A percentile compares a stretch with the other conserved stretches of the same genome.
Evolutionary conservation across 2,329 filamentous ascomycete species (phyloP).

Genomic region (Septoria petroselini): DNA sequence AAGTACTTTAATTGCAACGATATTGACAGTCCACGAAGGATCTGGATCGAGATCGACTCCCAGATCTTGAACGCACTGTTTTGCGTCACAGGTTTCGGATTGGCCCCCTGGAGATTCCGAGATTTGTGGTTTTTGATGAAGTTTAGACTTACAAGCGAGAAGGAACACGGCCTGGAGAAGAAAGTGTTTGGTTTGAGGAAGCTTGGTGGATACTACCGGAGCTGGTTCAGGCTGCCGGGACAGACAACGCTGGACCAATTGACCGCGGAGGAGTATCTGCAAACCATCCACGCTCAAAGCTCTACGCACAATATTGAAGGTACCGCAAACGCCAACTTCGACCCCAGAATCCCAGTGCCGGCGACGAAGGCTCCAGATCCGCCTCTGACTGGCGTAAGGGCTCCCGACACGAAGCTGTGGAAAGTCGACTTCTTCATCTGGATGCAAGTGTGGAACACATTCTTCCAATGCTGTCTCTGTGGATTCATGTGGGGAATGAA

Average conservation of each 20-base stretch:
- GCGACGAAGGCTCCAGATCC: conserved; percentile 60
- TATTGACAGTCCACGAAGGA: conserved; percentile 63
- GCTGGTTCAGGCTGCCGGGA: conserved; percentile 71
- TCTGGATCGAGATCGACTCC: conserved; percentile 81
- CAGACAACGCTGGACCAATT: conserved; percentile 56
- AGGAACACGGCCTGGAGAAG: conserved; percentile 24
- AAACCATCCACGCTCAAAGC: not conserved
- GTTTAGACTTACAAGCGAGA: conserved; percentile 52
- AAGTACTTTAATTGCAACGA: conserved; percentile 35
- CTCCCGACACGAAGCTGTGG: conserved; percentile 65
- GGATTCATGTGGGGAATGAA: conserved; percentile 65
- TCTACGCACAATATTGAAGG: not conserved
- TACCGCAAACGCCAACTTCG: conserved; percentile 33
- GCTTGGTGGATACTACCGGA: conserved; percentile 69
- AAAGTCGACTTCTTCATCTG: conserved; percentile 77
- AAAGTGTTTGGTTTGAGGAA: conserved; percentile 59
- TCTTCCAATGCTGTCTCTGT: conserved; percentile 69
- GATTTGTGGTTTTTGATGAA: conserved; percentile 71
- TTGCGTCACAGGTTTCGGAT: conserved; percentile 80
- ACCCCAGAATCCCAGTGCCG: conserved; percentile 60
- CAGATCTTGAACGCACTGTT: conserved; percentile 82
- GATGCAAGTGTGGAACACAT: conserved; percentile 74
- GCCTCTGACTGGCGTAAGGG: conserved; percentile 69
- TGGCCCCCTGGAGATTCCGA: conserved; percentile 79
- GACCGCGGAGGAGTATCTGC: conserved; percentile 8